These are phyloP conservation scores for Acacia acuminata DNA, from an alignment of 306 rosid species.

Conservation along the genomic window DNA sequence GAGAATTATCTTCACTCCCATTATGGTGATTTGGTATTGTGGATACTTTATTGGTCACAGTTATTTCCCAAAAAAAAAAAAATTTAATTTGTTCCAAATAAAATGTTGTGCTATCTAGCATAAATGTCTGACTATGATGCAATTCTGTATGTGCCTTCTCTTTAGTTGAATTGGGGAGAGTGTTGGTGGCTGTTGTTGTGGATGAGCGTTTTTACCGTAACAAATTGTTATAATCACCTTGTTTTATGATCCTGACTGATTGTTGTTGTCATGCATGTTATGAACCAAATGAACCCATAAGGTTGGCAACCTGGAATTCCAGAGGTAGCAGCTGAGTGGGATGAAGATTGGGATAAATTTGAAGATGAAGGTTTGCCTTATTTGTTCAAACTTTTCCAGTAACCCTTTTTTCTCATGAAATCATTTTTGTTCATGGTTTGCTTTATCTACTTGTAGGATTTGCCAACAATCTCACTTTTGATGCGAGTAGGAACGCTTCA, in stretches of 20 bases:
- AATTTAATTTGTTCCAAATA: background rate
- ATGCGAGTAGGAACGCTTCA: conserved; percentile 41
- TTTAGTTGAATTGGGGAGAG: background rate
- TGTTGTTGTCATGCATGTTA: conserved; percentile 27
- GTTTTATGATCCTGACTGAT: conserved; percentile 30
- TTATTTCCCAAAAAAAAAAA: background rate
- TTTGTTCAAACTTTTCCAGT: background rate
- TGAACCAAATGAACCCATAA: conserved; percentile 39
- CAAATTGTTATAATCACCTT: conserved; percentile 22
- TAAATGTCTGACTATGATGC: background rate
- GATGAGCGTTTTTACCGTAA: conserved; percentile 10
- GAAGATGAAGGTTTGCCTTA: conserved; percentile 85
- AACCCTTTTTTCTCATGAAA: conserved; percentile 15
- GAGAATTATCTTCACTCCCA: background rate
- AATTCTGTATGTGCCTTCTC: conserved; percentile 17
- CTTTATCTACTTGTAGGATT: conserved; percentile 66
- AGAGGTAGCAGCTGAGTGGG: conserved; percentile 87
- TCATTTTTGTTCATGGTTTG: conserved; percentile 17
- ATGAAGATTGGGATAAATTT: conserved; percentile 99
- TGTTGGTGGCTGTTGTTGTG: background rate
- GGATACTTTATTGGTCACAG: background rate
- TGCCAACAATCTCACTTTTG: conserved; percentile 68
- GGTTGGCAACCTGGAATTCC: conserved; percentile 96
- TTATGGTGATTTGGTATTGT: background rate
- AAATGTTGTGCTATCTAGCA: background rate